Evolutionary conservation across 2,329 filamentous ascomycete genomes (phyloP).

Genomic region (Sporothrix brunneoviolacea): DNA sequence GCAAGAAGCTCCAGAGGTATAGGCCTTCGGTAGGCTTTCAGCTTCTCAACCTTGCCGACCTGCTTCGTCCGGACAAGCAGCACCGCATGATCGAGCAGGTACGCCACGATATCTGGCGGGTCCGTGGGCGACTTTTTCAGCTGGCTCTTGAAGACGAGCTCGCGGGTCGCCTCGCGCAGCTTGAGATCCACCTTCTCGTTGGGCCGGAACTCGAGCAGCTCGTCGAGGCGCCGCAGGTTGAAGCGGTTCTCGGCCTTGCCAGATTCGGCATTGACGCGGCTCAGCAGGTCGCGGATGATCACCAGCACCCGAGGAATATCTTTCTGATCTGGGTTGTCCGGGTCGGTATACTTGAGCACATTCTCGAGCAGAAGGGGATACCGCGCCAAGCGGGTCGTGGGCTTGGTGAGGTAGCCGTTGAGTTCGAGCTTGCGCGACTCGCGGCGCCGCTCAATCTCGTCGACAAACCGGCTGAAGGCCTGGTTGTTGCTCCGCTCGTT

Average conservation of each 20-base stretch:
- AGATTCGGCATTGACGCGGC: constrained; percentile 86
- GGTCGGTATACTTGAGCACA: constrained; percentile 84
- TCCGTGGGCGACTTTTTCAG: constrained; percentile 91
- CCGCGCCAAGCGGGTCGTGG: constrained; percentile 86
- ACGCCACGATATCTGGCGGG: constrained; percentile 83
- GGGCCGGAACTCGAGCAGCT: constrained; percentile 82
- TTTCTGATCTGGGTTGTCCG: constrained; percentile 80
- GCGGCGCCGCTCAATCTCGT: constrained; percentile 91
- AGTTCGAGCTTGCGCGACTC: constrained; percentile 94
- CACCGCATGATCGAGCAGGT: constrained; percentile 93
- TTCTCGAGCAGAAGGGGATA: constrained; percentile 90
- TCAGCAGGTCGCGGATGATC: constrained; percentile 80
- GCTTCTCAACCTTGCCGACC: constrained; percentile 87
- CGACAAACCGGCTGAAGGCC: constrained; percentile 83
- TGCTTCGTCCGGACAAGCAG: constrained; percentile 86
- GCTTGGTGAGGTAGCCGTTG: constrained; percentile 96
- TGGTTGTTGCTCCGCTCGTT: constrained; percentile 85
- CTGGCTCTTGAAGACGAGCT: constrained; percentile 87
- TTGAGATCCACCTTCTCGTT: constrained; percentile 91
- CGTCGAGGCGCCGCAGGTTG: constrained; percentile 85
- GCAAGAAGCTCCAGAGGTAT: constrained; percentile 90
- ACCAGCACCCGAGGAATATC: constrained; percentile 86
- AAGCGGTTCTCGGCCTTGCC: constrained; percentile 97
- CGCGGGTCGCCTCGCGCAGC: constrained; percentile 85
- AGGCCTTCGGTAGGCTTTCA: constrained; percentile 86